Evolutionary conservation across 768 basidiomycete genomes (phyloP), one percentile per base, ranked within the genome.

Genomic region (Boletus tomentosulus): DNA sequence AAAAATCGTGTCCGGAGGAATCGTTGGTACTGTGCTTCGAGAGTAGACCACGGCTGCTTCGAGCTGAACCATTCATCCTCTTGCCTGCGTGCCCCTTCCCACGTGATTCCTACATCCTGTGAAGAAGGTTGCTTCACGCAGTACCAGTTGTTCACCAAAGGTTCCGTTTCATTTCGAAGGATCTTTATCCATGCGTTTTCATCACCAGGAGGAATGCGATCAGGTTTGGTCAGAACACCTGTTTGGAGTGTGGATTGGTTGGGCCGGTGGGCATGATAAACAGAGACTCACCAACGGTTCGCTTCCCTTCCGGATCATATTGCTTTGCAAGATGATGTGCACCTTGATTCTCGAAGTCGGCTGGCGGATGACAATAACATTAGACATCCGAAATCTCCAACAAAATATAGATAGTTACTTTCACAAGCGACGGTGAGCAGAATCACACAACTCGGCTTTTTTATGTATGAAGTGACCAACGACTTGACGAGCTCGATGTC

Each of bases 291-390:
- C 89, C 87, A 15, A 90, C 84, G 0, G 87, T 91, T 4, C 87
- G 76, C 47, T 75, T 76, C 0, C 88, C 87, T 1, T 79, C 69
- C 0, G 83, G 80, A 56, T 90, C 87, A 46, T 78, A 70, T 13
- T 70, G 47, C 60, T 83, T 84, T 0, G 86, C 81, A 0, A 91
- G 70, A n/a, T 78, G 72, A 54, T 85, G 82, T 0, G 88, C 88
- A 0, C 84, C 85, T 64, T 91, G 88, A 41, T 88, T 92, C 59
- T 90, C 86, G 19, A 87, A 87, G 57, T 92, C 87, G 48, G 87
- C 89, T 91, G 77, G 16, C 46, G 66, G 66, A 57, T 79, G 43
- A 34, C 24, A 3, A 25, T 16, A 12, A 56, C 8, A 15, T 59
- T 82, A 57, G 83, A 82, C 0, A 73, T 4, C 16, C 3, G 10